Evolutionary conservation across 495 filamentous ascomycete genomes (phyloP), one percentile per base, ranked within the genome.

Genomic region (Corynascus novoguineensis): DNA sequence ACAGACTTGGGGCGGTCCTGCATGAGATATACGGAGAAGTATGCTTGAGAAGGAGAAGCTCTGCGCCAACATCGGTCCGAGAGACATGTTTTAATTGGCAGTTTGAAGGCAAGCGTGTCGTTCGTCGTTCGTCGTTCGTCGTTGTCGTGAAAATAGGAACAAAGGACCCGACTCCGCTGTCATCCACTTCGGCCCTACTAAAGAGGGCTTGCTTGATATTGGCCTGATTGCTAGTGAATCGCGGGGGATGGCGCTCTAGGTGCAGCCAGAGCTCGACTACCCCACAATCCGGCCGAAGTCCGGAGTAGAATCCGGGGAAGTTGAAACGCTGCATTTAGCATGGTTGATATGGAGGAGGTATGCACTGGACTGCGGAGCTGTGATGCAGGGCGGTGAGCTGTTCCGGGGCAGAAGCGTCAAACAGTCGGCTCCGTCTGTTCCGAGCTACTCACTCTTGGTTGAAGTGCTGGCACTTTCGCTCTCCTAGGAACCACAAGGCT

Each of bases 131-230:
- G n/a, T n/a, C n/a, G n/a, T n/a, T n/a, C n/a, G n/a, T n/a, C n/a
- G 22, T 28, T 27, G 37, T 41, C n/a, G 37, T 41, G 31, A 19
- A 10, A 32, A 17, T 21, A 21, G 17, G n/a, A n/a, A 28, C 19
- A 12, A 50, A 15, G n/a, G 15, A 44, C 22, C 17, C 40, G 6
- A 27, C 38, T 15, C 40, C 15, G 19, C 28, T 9, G 24, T 24
- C 47, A 9, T 29, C 32, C 24, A 38, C 42, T 53, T 59, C 57
- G 57, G 57, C 50, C 57, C 50, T 59, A 46, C 50, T 54, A 24
- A n/a, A 4, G 12, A 49, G 35, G 22, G 24, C 24, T 41, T 24
- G 41, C 40, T 46, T 55, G 52, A 28, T 46, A 9, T 15, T 35
- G 37, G 35, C 19, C 27, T 25, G 40, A 10, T 1, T 7, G 25